Percentiles rank a stretch among this genome's conserved stretches.
Evolutionary conservation across 176 grass and related monocot species (phyloP).

Genomic region (Musa itinerans): DNA sequence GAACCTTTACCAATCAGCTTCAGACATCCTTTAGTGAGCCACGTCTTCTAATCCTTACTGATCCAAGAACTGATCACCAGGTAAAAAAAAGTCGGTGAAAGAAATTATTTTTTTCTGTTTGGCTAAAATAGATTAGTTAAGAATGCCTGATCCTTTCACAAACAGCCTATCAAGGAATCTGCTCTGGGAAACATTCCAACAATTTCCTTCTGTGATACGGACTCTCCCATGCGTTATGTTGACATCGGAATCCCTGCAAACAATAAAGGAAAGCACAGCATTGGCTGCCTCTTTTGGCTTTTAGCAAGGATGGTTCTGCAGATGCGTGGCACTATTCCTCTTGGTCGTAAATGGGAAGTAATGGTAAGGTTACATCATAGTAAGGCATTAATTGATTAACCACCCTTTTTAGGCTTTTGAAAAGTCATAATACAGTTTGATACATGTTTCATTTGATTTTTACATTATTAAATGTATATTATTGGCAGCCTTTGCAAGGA

Average conservation of each 20-base stretch:
- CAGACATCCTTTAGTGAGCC: constrained; percentile 13
- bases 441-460: no score
- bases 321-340: constrained; percentile 8
- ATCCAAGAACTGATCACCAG: constrained; percentile 20
- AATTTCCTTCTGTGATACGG: constrained; percentile 16
- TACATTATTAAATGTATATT: no score
- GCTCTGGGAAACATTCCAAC: constrained; percentile 14
- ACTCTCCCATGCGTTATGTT: constrained; percentile 20
- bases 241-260: constrained; percentile 17
- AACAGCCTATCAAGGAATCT: constrained; percentile 17
- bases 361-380: neutral
- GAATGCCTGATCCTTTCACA: neutral
- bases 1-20: constrained; percentile 15
- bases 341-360: constrained; percentile 9
- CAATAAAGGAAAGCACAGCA: constrained; percentile 15
- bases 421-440: no score
- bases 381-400: no score
- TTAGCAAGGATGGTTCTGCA: constrained; percentile 14
- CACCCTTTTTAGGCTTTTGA: no score
- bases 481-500: no score
- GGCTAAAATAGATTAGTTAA: neutral
- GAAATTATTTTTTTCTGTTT: neutral
- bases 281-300: constrained; percentile 17
- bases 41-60: constrained; percentile 9
- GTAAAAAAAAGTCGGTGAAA: neutral